Conservation (phyloP, 2,329 filamentous ascomycete genomes). For the Verticillium nonalfalfae region DNA sequence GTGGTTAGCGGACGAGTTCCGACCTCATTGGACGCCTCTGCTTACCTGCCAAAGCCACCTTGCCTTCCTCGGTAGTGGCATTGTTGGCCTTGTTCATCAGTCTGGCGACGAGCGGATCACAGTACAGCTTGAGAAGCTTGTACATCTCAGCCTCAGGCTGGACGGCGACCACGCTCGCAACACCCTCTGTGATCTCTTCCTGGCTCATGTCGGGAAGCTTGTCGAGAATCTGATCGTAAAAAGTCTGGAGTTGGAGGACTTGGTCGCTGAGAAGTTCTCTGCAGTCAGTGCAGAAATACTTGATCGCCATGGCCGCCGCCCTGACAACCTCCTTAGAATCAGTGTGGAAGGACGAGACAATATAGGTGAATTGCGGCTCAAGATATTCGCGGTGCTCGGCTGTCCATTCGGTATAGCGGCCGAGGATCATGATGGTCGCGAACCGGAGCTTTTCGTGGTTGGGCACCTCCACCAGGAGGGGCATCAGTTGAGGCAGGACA, state of each 20-base stretch:
- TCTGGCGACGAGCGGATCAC: constrained; percentile 79
- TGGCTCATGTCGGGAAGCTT: constrained; percentile 80
- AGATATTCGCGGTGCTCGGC: constrained; percentile 88
- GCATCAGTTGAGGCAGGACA: constrained; percentile 87
- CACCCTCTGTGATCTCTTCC: constrained; percentile 93
- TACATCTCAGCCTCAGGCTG: constrained; percentile 79
- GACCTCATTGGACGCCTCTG: neutral
- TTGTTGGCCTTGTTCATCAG: constrained; percentile 83
- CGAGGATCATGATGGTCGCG: constrained; percentile 95
- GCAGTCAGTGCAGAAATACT: constrained; percentile 96
- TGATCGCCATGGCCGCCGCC: constrained; percentile 88
- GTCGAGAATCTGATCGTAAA: constrained; percentile 86
- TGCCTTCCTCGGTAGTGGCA: constrained; percentile 75
- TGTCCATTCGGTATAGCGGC: constrained; percentile 97
- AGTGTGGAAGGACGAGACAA: constrained; percentile 86
- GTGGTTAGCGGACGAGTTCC: constrained; percentile 11
- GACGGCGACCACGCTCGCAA: constrained; percentile 83
- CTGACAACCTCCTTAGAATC: constrained; percentile 85
- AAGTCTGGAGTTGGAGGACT: constrained; percentile 79
- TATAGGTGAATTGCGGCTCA: constrained; percentile 89
- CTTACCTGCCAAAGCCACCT: constrained; percentile 77
- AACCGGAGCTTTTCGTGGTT: constrained; percentile 97
- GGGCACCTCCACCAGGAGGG: constrained; percentile 87
- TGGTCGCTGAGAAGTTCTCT: constrained; percentile 78
- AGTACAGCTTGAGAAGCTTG: constrained; percentile 82